A percentile compares a stretch with the other conserved stretches of the same genome.
phyloP scores from a whole-genome alignment of 768 basidiomycete species.

The Kwoniella bestiolae region DNA sequence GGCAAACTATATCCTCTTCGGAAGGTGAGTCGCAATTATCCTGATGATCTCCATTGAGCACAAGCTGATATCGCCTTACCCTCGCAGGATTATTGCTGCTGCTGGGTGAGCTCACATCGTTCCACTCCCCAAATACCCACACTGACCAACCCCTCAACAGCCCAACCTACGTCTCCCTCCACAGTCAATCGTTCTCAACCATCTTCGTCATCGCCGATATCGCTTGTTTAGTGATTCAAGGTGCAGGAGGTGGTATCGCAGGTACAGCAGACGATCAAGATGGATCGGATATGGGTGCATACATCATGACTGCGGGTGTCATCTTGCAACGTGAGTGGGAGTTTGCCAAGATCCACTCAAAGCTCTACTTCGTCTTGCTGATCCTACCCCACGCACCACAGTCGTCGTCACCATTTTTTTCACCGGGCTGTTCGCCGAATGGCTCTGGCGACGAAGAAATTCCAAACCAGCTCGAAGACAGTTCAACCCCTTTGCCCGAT shows the following conservation, averaged over 20 bases:
- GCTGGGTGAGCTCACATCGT: constrained; percentile 57
- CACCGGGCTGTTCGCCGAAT: constrained; percentile 61
- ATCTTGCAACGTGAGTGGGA: constrained; percentile 62
- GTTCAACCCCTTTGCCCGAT: constrained; percentile 27
- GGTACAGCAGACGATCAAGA: constrained; percentile 54
- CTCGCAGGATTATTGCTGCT: constrained; percentile 57
- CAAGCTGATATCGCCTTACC: neutral
- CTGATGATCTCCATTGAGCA: neutral
- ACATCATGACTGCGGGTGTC: constrained; percentile 68
- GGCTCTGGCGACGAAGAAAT: constrained; percentile 59
- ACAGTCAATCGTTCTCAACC: constrained; percentile 42
- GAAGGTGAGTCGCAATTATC: constrained; percentile 59
- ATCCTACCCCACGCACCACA: neutral
- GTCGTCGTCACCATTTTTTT: constrained; percentile 61
- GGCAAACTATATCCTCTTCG: constrained; percentile 67
- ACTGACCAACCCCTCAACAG: constrained; percentile 1
- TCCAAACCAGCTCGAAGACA: constrained; percentile 36
- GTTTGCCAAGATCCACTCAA: too few species aligned
- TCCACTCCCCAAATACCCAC: neutral
- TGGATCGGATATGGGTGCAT: constrained; percentile 59
- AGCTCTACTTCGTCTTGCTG: too few species aligned
- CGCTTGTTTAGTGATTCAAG: constrained; percentile 69
- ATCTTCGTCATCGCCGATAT: constrained; percentile 61
- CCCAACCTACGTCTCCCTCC: constrained; percentile 32
- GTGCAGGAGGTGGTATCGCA: constrained; percentile 67